Percentiles rank a stretch among this genome's conserved stretches.
Evolutionary conservation across 2,329 filamentous ascomycete genomes (phyloP).

Genomic region (Colletotrichum agaves): DNA sequence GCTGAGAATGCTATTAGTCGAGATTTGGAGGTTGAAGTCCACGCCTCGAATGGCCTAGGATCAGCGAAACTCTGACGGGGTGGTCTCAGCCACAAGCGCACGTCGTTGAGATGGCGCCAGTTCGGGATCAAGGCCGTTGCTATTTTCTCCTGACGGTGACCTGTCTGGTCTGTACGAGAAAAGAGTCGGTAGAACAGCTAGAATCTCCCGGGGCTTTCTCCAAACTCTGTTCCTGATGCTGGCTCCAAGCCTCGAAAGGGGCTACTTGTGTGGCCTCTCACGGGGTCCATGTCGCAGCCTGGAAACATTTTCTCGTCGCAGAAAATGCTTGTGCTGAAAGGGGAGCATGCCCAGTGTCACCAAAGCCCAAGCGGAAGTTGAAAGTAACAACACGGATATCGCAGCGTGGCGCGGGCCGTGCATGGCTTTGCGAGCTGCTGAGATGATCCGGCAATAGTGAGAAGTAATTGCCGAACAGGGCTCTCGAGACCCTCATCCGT

Average conservation of each 20-base stretch:
- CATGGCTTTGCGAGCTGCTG: slow-evolving; percentile 7
- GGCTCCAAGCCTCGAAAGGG: slow-evolving; percentile 1
- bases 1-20: neutral
- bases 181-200: neutral
- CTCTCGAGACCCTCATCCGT: neutral
- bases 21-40: slow-evolving; percentile 3
- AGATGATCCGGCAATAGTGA: slow-evolving; percentile 29
- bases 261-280: slow-evolving; percentile 7
- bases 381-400: slow-evolving; percentile 27
- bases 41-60: slow-evolving; percentile 3
- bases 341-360: neutral
- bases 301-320: slow-evolving; percentile 28
- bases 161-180: neutral
- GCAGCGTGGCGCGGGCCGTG: slow-evolving; percentile 27
- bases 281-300: slow-evolving; percentile 9
- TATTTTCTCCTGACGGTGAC: neutral
- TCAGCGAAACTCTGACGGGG: slow-evolving; percentile 21
- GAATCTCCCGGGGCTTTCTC: neutral
- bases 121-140: slow-evolving; percentile 15
- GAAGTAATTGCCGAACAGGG: slow-evolving; percentile 21
- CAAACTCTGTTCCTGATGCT: slow-evolving; percentile 1
- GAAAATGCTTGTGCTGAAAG: slow-evolving; percentile 21
- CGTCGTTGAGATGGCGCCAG: slow-evolving; percentile 22
- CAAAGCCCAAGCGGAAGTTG: neutral
- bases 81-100: slow-evolving; percentile 30